Evolutionary conservation across 2,329 filamentous ascomycete species (phyloP).

Genomic region (Phaeosphaeria sp.): DNA sequence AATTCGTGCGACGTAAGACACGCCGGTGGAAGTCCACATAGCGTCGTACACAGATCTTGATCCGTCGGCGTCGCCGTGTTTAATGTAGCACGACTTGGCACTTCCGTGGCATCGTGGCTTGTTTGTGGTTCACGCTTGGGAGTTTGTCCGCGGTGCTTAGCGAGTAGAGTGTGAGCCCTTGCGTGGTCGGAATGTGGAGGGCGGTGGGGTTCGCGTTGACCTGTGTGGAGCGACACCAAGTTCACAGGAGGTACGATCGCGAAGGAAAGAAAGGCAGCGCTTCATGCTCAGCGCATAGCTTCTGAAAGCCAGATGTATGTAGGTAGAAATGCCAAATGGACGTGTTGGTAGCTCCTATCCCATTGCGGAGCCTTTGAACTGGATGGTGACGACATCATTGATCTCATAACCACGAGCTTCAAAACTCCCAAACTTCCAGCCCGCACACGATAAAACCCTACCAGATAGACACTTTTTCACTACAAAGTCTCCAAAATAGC

Average conservation of each 20-base stretch:
- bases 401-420: constrained; percentile 3
- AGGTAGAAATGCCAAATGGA: background rate
- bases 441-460: background rate
- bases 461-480: too few relatives aligned
- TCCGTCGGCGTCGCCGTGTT: constrained; percentile 8
- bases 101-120: background rate
- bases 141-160: background rate
- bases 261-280: background rate
- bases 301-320: background rate
- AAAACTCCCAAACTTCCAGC: background rate
- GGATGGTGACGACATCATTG: constrained; percentile 30
- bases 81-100: background rate
- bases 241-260: background rate
- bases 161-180: background rate
- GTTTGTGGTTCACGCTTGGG: background rate
- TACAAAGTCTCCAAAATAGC: constrained; percentile 48
- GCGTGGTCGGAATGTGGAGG: background rate
- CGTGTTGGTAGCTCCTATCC: constrained; percentile 7
- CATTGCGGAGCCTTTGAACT: constrained; percentile 10
- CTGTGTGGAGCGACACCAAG: background rate
- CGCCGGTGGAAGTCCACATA: background rate
- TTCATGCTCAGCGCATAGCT: background rate
- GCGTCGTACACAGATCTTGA: constrained; percentile 19
- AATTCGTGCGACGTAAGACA: constrained; percentile 1
- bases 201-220: background rate